These are phyloP conservation scores for Coemansia reversa DNA, from an alignment of 192 early-diverging fungal genomes.

Conservation along the genomic window DNA sequence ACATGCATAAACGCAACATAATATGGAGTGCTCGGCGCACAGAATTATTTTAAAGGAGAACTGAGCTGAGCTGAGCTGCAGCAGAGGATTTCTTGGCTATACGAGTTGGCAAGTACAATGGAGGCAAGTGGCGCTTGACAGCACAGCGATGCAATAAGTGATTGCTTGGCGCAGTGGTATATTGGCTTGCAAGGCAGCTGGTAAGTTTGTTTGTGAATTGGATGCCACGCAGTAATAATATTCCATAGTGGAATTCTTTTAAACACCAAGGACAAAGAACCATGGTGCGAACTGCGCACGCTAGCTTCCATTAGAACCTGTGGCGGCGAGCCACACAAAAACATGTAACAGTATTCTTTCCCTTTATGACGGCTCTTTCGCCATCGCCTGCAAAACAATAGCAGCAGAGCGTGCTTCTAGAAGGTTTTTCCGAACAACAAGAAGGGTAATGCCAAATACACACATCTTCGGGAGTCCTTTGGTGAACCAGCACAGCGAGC, in stretches of 20 bases:
- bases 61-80: not conserved
- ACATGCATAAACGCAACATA: not conserved
- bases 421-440: not conserved
- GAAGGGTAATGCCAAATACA: not conserved
- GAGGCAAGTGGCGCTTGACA: not conserved
- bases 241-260: conserved; percentile 13
- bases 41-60: not conserved
- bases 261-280: conserved; percentile 2
- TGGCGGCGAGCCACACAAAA: conserved; percentile 6
- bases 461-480: not conserved
- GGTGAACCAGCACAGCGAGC: not conserved
- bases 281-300: not conserved
- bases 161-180: not conserved
- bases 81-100: not conserved
- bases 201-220: conserved; percentile 1
- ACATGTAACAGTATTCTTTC: not conserved
- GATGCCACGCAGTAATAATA: conserved; percentile 12
- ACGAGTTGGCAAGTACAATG: not conserved
- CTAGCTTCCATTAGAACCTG: conserved; percentile 1
- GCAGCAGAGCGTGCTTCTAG: conserved; percentile 4
- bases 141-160: not conserved
- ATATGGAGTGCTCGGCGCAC: no score
- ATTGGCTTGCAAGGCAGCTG: not conserved
- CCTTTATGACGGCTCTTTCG: not conserved
- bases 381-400: not conserved